Evolutionary conservation across 2,329 filamentous ascomycete genomes (phyloP).

Genomic region (Fusarium duplospermum): DNA sequence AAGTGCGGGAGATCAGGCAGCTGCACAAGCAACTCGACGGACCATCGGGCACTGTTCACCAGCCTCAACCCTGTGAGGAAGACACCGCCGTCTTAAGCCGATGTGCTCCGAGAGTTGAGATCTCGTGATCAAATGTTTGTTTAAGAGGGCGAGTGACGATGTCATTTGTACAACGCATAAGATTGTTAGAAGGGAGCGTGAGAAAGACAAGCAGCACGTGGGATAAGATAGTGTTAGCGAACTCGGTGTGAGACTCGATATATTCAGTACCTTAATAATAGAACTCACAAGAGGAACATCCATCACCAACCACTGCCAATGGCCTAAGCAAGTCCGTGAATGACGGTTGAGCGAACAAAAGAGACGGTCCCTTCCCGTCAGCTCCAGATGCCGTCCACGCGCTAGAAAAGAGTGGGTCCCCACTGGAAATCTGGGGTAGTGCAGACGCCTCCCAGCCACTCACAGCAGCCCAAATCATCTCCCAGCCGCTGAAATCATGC

Average conservation of each 20-base stretch:
- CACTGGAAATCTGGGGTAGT: conserved; percentile 40
- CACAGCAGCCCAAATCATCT: conserved; percentile 15
- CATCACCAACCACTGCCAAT: background rate
- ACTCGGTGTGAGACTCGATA: background rate
- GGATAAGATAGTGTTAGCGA: background rate
- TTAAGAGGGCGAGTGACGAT: background rate
- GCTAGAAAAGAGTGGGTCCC: conserved; percentile 9
- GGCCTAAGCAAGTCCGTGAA: background rate
- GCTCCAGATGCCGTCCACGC: conserved; percentile 12
- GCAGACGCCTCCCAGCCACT: conserved; percentile 28
- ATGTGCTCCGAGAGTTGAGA: background rate
- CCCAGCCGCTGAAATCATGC: conserved; percentile 5
- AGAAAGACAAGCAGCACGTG: background rate
- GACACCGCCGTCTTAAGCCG: conserved; percentile 15
- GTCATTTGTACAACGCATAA: conserved; percentile 17
- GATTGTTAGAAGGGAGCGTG: background rate
- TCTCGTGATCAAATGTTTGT: conserved; percentile 13
- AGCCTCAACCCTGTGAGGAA: conserved; percentile 46
- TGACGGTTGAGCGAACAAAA: background rate
- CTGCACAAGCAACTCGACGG: conserved; percentile 47
- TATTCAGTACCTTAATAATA: background rate
- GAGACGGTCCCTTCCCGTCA: background rate
- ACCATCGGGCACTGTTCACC: conserved; percentile 45
- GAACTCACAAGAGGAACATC: background rate
- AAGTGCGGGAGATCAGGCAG: conserved; percentile 33